Base-by-base conservation (phyloP, 106 monocot genomes). In the Posidonia australis region DNA sequence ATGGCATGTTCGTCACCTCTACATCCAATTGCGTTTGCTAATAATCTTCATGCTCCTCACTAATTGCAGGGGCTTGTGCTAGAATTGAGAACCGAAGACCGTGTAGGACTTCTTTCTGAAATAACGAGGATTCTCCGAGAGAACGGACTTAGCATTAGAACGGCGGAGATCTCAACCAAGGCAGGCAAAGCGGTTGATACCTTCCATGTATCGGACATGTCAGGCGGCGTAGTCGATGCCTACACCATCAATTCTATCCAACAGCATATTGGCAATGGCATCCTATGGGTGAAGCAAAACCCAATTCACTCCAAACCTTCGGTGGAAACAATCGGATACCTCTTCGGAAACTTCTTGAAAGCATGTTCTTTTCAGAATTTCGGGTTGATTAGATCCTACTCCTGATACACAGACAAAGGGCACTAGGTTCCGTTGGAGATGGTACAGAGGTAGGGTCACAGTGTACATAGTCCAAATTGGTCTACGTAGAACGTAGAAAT, bases 31-130 rank as follows among this genome's bases (percentile, higher is more conserved):
- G 13, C 27, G 12, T 27, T 56, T 3, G 24, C 2, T 29, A 25
- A 53, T 22, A 5, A 53, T 21, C 6, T 10, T 1, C 20, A 20
- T 19, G 1, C 22, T 53, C 22, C 30, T 56, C 25, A 44, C 25
- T 56, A 17, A 9, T 14, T 64, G 12, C 42, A 79, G 83, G 78
- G 83, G 5, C 30, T 83, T 24, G 75, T 78, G 24, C 23, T 85
- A 3, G 81, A 81, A 48, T 29, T 85, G 65, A 47, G 46, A 24
- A 78, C 74, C 0, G 70, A 78, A 14, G 81, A 85, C 51, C 53
- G 76, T 29, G 72, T 81, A 18, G 85, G 85, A 10, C 78, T 85
- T 26, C 78, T 85, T 19, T 85, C 81, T 18, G 76, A 81, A 23
- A 70, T 85, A 13, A 85, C 81, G 0, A 66, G 77, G 57, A 57